Evolutionary conservation across 2,329 filamentous ascomycete genomes (phyloP), one percentile per base, ranked within the genome.

Genomic region (Alternaria brassicicola): DNA sequence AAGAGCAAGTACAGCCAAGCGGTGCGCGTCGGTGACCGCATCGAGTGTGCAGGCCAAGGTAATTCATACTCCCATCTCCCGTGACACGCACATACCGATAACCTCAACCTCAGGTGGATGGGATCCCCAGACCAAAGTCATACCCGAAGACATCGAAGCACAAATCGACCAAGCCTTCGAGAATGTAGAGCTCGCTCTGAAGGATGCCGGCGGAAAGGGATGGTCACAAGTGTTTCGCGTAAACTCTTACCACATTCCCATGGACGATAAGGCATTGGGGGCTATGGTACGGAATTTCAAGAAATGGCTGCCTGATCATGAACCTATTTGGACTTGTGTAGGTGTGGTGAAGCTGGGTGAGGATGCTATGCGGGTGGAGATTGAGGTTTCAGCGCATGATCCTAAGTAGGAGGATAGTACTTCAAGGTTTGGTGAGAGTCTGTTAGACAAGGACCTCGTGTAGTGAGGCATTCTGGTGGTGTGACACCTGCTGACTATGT

Each of bases 151-250:
- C 9, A 61, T 75, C 55, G 63, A 71, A 38, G 66, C 54, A 0
- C 62, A 78, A 46, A 76, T 78, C 59, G 70, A 74, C 28, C 74
- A 76, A 52, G 83, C 85, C 0, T 88, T 88, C 64, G 71, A 68
- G 3, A 89, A 88, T 55, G 82, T 87, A 9, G 84, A 89, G 1
- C 67, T 78, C 5, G 76, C 70, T 26, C 72, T 88, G 4, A 80
- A 78, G 39, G 65, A 81, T 15, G 85, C 84, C 0, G 86, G 86
- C 1, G 84, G 83, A 0, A 81, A 83, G 56, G 85, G 84, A 3
- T 86, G 83, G 83, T 69, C 70, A n/a, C 83, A 87, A 57, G 85
- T 88, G 0, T 78, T 67, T 51, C 60, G 72, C 8, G 63, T 78
- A 6, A 72, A 73, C 31, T 63, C 56, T 4, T 72, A 72, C 46